A percentile compares a stretch with the other conserved stretches of the same genome.
Evolutionary conservation across 1,284 basidiomycete genomes (phyloP).

Genomic region (Tremellales sp.): DNA sequence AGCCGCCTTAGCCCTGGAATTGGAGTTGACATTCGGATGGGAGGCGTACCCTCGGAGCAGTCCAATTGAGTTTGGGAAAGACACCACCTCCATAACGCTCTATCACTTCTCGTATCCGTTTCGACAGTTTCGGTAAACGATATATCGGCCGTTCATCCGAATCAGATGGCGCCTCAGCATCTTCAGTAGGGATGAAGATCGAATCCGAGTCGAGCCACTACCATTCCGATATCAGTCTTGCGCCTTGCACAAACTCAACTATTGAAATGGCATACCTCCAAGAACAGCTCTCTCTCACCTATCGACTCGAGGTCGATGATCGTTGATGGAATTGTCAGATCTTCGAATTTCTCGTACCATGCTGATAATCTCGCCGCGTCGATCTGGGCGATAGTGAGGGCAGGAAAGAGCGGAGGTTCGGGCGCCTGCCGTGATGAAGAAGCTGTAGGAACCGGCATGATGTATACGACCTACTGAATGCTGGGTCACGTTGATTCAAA

Average conservation of each 20-base stretch:
- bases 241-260: neutral
- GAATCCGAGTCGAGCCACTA: slow-evolving; percentile 31
- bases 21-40: neutral
- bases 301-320: slow-evolving; percentile 76
- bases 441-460: slow-evolving; percentile 3
- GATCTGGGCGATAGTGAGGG: slow-evolving; percentile 55
- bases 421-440: slow-evolving; percentile 17
- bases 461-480: neutral
- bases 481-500: neutral
- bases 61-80: slow-evolving; percentile 95
- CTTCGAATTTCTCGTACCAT: slow-evolving; percentile 77
- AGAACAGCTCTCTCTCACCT: slow-evolving; percentile 75
- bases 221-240: slow-evolving; percentile 9
- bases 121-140: slow-evolving; percentile 69
- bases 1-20: neutral
- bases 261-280: slow-evolving; percentile 55
- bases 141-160: slow-evolving; percentile 27
- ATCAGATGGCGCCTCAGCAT: slow-evolving; percentile 6
- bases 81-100: slow-evolving; percentile 66
- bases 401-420: slow-evolving; percentile 53
- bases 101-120: slow-evolving; percentile 65
- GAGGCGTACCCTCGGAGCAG: slow-evolving; percentile 69
- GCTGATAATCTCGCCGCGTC: slow-evolving; percentile 77
- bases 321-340: slow-evolving; percentile 69
- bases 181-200: slow-evolving; percentile 56